Conservation (phyloP, 2,329 filamentous ascomycete genomes). For the Aspergillus fischeri region DNA sequence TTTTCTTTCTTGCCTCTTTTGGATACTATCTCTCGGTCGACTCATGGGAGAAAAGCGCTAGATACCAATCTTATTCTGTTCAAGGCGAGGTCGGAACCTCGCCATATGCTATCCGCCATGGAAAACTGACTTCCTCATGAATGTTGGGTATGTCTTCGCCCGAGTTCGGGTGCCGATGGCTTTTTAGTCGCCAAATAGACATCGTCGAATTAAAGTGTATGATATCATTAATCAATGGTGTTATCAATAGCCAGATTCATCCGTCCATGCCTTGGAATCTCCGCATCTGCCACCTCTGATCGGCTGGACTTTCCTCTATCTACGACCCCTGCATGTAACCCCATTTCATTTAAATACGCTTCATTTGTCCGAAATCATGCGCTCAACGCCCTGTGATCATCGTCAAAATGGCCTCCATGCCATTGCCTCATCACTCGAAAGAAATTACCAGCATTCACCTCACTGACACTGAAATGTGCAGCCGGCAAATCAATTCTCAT, state of each 20-base stretch:
- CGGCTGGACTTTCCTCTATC: neutral
- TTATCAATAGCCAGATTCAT: neutral
- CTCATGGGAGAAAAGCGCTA: conserved; percentile 27
- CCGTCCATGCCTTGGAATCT: neutral
- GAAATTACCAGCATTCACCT: neutral
- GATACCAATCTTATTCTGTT: conserved; percentile 5
- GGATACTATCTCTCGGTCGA: conserved; percentile 27
- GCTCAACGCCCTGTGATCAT: neutral
- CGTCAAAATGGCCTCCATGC: neutral
- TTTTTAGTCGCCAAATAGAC: neutral
- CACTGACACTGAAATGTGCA: neutral
- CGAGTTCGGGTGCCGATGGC: neutral
- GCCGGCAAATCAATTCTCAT: conserved; percentile 11
- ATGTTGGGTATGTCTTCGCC: neutral
- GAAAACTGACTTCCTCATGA: neutral
- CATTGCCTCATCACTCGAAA: neutral
- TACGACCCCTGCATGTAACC: neutral
- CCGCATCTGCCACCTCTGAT: neutral
- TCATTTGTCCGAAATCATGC: neutral
- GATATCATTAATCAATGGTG: neutral
- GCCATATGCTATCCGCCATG: neutral
- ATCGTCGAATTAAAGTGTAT: neutral
- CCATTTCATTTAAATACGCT: neutral
- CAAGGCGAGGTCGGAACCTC: conserved; percentile 5
- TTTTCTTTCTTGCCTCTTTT: conserved; percentile 7